Evolutionary conservation across 352 stramenopile species (phyloP).

Genomic region (Pythium inflatum): DNA sequence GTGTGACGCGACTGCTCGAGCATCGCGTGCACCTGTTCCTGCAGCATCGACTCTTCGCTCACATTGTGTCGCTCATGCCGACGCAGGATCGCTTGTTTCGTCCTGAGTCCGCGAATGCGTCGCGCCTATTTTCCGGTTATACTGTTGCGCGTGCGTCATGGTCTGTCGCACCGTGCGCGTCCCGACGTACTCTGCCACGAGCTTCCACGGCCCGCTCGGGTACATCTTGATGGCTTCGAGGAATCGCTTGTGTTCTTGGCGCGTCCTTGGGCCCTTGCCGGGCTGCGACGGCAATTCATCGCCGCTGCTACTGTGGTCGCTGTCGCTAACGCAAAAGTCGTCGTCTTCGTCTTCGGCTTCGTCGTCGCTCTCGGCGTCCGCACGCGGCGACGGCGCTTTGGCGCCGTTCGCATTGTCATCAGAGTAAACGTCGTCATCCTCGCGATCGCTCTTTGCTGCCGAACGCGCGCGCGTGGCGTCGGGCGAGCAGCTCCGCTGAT

Average conservation of each 20-base stretch:
- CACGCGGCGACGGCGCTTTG: constrained; percentile 15
- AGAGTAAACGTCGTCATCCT: constrained; percentile 18
- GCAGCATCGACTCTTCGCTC: constrained; percentile 64
- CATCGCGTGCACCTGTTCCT: constrained; percentile 60
- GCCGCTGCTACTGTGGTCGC: constrained; percentile 29
- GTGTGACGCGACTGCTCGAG: constrained; percentile 25
- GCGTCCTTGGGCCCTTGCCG: constrained; percentile 58
- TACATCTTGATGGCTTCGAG: constrained; percentile 79
- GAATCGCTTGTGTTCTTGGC: constrained; percentile 69
- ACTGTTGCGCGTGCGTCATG: constrained; percentile 81
- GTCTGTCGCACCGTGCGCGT: constrained; percentile 76
- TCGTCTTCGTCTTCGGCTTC: too few species aligned
- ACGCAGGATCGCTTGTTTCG: constrained; percentile 74
- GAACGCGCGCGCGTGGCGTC: constrained; percentile 23
- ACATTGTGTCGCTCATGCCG: constrained; percentile 70
- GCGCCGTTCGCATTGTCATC: too few species aligned
- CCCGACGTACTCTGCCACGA: constrained; percentile 63
- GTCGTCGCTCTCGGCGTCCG: constrained; percentile 25
- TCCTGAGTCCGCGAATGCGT: constrained; percentile 60
- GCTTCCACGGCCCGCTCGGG: constrained; percentile 67
- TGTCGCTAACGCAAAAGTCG: constrained; percentile 23
- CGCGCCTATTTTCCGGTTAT: constrained; percentile 66
- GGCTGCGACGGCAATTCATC: constrained; percentile 28
- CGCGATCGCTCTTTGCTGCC: constrained; percentile 19
- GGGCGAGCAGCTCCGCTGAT: constrained; percentile 10